A percentile compares a stretch with the other conserved stretches of the same genome.
Evolutionary conservation across 179 eudicot genomes (phyloP).

Genomic region (Carnegiea gigantea): DNA sequence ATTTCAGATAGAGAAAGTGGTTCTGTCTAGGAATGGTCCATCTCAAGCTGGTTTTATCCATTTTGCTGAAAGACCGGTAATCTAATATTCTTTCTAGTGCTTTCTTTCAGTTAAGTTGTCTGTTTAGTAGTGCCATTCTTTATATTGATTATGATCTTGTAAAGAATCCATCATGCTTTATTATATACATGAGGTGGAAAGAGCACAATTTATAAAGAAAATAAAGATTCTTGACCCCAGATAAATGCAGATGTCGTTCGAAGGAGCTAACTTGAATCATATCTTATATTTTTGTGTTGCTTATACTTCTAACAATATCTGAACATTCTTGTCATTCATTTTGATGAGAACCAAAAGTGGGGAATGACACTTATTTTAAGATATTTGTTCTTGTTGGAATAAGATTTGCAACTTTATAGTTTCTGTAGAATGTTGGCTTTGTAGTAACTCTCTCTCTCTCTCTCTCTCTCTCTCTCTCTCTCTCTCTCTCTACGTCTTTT

Average conservation of each 20-base stretch:
- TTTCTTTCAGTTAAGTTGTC: neutral
- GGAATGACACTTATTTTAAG: neutral
- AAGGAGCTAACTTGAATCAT: neutral
- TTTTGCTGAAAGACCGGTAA: slow-evolving; percentile 53
- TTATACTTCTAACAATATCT: neutral
- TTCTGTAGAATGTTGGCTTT: neutral
- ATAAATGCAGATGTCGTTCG: neutral
- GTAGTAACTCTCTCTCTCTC: too few species aligned
- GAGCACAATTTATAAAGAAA: neutral
- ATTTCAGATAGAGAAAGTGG: slow-evolving; percentile 72
- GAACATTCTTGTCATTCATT: neutral
- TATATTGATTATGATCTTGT: too few species aligned
- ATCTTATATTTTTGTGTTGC: neutral
- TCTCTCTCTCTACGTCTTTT: neutral
- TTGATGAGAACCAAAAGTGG: neutral
- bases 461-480: neutral
- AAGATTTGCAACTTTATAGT: neutral
- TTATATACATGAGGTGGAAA: neutral
- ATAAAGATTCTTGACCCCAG: neutral
- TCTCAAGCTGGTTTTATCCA: slow-evolving; percentile 65
- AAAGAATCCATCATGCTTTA: neutral
- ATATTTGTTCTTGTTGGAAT: neutral
- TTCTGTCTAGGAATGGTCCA: slow-evolving; percentile 50
- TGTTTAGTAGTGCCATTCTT: neutral
- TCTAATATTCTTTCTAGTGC: slow-evolving; percentile 11